Evolutionary conservation across 177 flowering plant genomes (phyloP).

Genomic region (Telopea speciosissima): DNA sequence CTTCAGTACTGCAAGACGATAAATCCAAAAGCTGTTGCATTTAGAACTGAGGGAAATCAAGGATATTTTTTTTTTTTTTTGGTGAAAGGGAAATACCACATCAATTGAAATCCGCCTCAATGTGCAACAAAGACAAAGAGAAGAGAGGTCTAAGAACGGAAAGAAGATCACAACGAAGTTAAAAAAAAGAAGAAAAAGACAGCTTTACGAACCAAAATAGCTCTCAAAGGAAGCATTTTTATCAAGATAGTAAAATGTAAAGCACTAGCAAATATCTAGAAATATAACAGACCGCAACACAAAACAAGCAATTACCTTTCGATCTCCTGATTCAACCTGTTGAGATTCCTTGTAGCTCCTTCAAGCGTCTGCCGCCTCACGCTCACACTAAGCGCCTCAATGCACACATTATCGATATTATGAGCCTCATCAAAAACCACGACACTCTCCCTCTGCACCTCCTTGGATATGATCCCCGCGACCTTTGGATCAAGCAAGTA

Average conservation of each 20-base stretch:
- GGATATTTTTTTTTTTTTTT: too few relatives aligned
- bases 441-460: constrained; percentile 88
- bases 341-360: constrained; percentile 82
- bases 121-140: too few relatives aligned
- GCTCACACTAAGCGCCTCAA: constrained; percentile 96
- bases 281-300: neutral
- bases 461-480: constrained; percentile 91
- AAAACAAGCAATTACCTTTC: constrained; percentile 50
- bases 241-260: too few relatives aligned
- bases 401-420: constrained; percentile 97
- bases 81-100: too few relatives aligned
- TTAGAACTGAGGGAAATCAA: neutral
- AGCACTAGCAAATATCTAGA: neutral
- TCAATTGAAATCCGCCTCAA: too few relatives aligned
- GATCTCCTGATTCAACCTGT: constrained; percentile 71
- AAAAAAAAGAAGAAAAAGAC: too few relatives aligned
- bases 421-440: constrained; percentile 99
- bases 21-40: neutral
- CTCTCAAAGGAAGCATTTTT: neutral
- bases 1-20: neutral
- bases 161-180: neutral
- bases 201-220: neutral
- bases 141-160: too few relatives aligned
- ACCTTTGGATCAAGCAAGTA: constrained; percentile 99
- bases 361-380: constrained; percentile 89